phyloP scores from a whole-genome alignment of 2,329 filamentous ascomycete species.

The Metarhizium rileyi region DNA sequence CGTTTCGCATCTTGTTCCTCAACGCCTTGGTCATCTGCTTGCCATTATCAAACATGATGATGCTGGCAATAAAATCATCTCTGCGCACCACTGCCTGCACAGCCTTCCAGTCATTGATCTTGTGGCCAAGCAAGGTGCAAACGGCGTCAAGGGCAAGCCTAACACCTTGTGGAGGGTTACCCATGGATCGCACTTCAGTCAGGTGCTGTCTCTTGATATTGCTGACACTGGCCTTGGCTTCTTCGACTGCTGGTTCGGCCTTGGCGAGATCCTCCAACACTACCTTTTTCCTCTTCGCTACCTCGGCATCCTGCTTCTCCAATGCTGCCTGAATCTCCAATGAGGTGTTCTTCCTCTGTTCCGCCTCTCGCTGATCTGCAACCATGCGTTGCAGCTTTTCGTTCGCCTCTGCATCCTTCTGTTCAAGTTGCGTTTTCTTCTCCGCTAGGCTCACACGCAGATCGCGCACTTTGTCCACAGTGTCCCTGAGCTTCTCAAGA shows the following conservation, averaged over 20 bases:
- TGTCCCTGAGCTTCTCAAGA: constrained; percentile 93
- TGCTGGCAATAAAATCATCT: constrained; percentile 96
- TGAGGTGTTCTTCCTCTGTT: constrained; percentile 80
- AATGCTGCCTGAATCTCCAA: constrained; percentile 80
- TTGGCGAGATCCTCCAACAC: constrained; percentile 80
- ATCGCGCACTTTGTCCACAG: constrained; percentile 93
- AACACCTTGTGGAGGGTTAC: constrained; percentile 82
- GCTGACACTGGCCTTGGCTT: constrained; percentile 91
- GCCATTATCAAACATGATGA: constrained; percentile 95
- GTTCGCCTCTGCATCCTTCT: constrained; percentile 90
- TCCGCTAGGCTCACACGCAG: constrained; percentile 81
- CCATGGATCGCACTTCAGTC: constrained; percentile 96
- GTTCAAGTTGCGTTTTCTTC: constrained; percentile 88
- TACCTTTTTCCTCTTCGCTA: constrained; percentile 71
- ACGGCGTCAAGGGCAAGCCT: constrained; percentile 92
- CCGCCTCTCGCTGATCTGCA: constrained; percentile 87
- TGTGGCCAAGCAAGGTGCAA: constrained; percentile 87
- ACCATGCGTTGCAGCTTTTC: constrained; percentile 98
- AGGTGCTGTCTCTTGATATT: constrained; percentile 98
- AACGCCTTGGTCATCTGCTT: constrained; percentile 80
- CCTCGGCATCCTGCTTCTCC: constrained; percentile 81
- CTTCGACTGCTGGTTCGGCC: constrained; percentile 85
- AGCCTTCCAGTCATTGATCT: constrained; percentile 80
- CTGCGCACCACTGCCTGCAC: constrained; percentile 81
- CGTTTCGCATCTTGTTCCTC: constrained; percentile 80